Percentiles rank a stretch among this genome's conserved stretches.
These are phyloP conservation scores for Quillaja saponaria DNA, from an alignment of 306 rosid species.

Conservation along the genomic window DNA sequence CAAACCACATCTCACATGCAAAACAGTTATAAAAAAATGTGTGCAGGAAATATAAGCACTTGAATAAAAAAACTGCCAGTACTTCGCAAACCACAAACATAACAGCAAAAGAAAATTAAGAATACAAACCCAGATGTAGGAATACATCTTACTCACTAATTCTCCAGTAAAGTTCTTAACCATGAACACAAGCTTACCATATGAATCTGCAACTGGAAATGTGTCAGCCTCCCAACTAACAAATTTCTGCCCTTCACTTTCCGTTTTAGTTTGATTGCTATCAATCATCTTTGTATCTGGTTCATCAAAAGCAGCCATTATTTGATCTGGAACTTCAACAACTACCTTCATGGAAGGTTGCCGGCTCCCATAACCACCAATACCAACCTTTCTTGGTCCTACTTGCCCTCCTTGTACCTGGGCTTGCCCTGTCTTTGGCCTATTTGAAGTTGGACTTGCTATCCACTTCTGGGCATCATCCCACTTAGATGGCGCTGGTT, in stretches of 20 bases:
- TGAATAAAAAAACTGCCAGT: constrained; percentile 2
- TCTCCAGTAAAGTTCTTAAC: constrained; percentile 45
- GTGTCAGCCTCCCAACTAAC: constrained; percentile 72
- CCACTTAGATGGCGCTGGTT: constrained; percentile 96
- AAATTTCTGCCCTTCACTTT: constrained; percentile 57
- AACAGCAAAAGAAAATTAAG: constrained; percentile 8
- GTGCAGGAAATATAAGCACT: constrained; percentile 16
- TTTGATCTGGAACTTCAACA: constrained; percentile 78
- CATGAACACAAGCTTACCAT: constrained; percentile 56
- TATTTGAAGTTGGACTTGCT: constrained; percentile 78
- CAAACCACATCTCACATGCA: too few relatives aligned
- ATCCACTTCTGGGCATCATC: constrained; percentile 99
- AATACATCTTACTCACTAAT: too few relatives aligned
- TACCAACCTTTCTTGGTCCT: constrained; percentile 54
- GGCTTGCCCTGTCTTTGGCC: constrained; percentile 61
- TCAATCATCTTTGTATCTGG: constrained; percentile 90
- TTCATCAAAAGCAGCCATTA: constrained; percentile 57
- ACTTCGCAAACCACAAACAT: neutral
- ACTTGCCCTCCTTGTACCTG: constrained; percentile 60
- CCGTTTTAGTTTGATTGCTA: constrained; percentile 68
- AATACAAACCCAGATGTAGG: constrained; percentile 15
- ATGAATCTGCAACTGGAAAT: constrained; percentile 61
- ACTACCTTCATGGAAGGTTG: constrained; percentile 72
- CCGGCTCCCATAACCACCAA: constrained; percentile 56
- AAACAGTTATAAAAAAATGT: constrained; percentile 1